Evolutionary conservation across 2,329 filamentous ascomycete genomes (phyloP).

Genomic region (Sporothrix sp.): DNA sequence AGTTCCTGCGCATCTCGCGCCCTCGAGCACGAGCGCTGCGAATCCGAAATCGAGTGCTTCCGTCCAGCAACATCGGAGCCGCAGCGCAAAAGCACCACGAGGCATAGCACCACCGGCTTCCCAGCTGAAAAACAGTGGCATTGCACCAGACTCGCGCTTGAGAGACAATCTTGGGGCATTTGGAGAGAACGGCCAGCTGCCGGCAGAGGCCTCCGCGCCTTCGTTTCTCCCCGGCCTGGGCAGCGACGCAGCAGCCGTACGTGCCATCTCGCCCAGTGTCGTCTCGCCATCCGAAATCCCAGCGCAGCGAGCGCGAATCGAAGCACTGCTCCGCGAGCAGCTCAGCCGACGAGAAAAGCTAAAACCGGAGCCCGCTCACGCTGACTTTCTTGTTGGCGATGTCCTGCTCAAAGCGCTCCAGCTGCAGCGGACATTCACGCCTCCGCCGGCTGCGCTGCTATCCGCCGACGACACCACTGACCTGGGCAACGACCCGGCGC

Average conservation of each 20-base stretch:
- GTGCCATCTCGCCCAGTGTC: neutral
- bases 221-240: conserved; percentile 12
- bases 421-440: conserved; percentile 59
- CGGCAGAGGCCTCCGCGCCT: conserved; percentile 21
- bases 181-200: conserved; percentile 29
- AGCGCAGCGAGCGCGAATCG: conserved; percentile 69
- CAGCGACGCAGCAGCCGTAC: conserved; percentile 19
- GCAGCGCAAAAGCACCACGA: neutral
- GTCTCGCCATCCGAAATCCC: neutral
- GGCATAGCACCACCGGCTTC: neutral
- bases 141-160: neutral
- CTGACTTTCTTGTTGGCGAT: conserved; percentile 61
- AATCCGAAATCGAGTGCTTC: no score
- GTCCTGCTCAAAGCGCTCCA: conserved; percentile 62
- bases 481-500: neutral
- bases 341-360: conserved; percentile 49
- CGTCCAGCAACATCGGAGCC: no score
- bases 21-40: conserved; percentile 11
- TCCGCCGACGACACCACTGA: conserved; percentile 1
- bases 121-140: neutral
- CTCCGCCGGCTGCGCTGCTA: conserved; percentile 30
- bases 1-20: conserved; percentile 33
- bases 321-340: conserved; percentile 68
- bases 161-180: conserved; percentile 27
- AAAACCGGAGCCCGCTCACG: conserved; percentile 43